Percentiles rank a stretch among this genome's conserved stretches.
These are phyloP conservation scores for Pisolithus microcarpus DNA, from an alignment of 768 basidiomycete genomes.

Conservation along the genomic window DNA sequence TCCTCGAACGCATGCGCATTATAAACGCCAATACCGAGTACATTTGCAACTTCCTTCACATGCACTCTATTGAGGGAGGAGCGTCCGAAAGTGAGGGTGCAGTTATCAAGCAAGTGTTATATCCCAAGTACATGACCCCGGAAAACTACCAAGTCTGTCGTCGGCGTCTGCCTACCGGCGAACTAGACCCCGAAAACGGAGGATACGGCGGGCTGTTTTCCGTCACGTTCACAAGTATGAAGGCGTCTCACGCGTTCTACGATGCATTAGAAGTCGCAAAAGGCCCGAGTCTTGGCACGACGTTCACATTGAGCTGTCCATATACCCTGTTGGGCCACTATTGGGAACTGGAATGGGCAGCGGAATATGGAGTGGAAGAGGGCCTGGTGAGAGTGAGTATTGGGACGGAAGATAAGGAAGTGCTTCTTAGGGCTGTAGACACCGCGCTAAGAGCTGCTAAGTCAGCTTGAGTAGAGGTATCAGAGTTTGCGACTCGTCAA, in stretches of 20 bases:
- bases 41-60: conserved; percentile 70
- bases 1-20: conserved; percentile 59
- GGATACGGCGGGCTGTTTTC: conserved; percentile 87
- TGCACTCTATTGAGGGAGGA: conserved; percentile 44
- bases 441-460: conserved; percentile 70
- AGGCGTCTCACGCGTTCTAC: conserved; percentile 73
- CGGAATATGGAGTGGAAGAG: conserved; percentile 73
- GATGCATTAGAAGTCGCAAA: conserved; percentile 78
- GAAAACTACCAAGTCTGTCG: conserved; percentile 68
- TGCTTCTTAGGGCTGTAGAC: conserved; percentile 51
- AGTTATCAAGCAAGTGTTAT: conserved; percentile 80
- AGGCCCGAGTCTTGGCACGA: conserved; percentile 89
- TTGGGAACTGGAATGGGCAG: conserved; percentile 86
- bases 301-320: conserved; percentile 91
- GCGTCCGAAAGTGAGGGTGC: conserved; percentile 15
- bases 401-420: conserved; percentile 69
- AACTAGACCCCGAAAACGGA: conserved; percentile 10
- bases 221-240: conserved; percentile 65
- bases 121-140: conserved; percentile 76
- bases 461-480: conserved; percentile 8
- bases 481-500: not conserved
- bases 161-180: conserved; percentile 28
- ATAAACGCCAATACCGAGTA: conserved; percentile 81
- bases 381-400: conserved; percentile 83
- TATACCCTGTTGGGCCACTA: conserved; percentile 92